Conservation (phyloP, 352 stramenopile species). For the Paralagenidium karlingii region DNA sequence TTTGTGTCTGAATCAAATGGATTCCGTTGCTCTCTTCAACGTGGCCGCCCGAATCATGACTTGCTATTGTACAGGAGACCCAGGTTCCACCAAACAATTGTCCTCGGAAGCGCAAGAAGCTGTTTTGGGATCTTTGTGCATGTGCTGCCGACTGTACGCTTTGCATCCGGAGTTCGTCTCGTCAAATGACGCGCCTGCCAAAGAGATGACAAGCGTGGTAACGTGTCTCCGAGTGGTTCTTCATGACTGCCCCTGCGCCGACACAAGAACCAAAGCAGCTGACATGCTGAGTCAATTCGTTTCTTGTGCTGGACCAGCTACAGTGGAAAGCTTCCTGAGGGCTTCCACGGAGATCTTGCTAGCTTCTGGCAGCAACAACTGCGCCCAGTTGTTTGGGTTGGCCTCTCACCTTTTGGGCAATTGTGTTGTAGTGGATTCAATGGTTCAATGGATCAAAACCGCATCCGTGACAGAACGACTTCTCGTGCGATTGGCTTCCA, state of each 20-base stretch:
- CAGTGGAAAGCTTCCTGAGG: too few relatives aligned
- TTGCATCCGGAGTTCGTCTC: neutral
- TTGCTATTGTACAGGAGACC: too few relatives aligned
- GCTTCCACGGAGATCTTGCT: neutral
- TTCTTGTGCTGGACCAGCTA: too few relatives aligned
- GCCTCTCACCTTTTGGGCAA: neutral
- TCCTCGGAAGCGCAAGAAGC: too few relatives aligned
- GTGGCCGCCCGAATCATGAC: too few relatives aligned
- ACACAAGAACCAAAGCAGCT: neutral
- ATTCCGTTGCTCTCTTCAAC: too few relatives aligned
- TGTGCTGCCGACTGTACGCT: too few relatives aligned
- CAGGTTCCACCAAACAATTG: too few relatives aligned
- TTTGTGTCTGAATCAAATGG: too few relatives aligned
- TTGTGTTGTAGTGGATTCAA: neutral
- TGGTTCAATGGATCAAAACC: neutral
- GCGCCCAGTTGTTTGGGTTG: neutral
- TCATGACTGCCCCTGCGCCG: neutral
- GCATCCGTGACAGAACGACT: neutral
- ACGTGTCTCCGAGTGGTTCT: neutral
- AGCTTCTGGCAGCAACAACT: neutral
- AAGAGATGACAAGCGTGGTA: neutral
- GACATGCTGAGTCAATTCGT: neutral
- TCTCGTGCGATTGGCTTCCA: too few relatives aligned
- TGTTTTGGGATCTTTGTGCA: too few relatives aligned
- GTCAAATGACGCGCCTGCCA: neutral